phyloP scores from a whole-genome alignment of 192 early-diverging fungal genomes.

The Piromyces finnis region DNA sequence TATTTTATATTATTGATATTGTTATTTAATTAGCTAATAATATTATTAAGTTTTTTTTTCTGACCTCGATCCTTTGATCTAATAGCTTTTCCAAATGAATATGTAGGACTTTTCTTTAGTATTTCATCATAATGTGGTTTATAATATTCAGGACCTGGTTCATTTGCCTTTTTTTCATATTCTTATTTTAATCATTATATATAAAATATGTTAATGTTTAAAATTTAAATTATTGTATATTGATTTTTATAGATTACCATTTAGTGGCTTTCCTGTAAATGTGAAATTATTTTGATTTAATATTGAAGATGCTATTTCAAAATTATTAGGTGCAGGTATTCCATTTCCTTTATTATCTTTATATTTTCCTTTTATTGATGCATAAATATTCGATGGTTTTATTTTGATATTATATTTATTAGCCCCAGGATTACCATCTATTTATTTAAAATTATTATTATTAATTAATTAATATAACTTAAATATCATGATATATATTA shows the following conservation, averaged over 20 bases:
- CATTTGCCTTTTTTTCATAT: neutral
- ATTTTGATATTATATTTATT: neutral
- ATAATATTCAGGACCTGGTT: neutral
- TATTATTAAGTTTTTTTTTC: too few species aligned
- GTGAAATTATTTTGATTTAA: neutral
- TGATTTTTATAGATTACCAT: too few species aligned
- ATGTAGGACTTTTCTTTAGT: neutral
- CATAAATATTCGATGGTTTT: neutral
- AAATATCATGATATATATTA: neutral
- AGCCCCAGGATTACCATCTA: neutral
- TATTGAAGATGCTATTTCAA: neutral
- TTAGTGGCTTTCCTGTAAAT: neutral
- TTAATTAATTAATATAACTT: too few species aligned
- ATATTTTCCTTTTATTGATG: neutral
- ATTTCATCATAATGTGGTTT: neutral
- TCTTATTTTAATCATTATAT: too few species aligned
- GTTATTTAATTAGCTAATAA: too few species aligned
- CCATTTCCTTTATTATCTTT: neutral
- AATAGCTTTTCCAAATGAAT: neutral
- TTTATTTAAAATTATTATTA: too few species aligned
- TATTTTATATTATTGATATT: too few species aligned
- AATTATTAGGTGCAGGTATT: neutral
- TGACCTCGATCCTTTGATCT: neutral
- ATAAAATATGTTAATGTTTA: too few species aligned
- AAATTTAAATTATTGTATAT: too few species aligned